Evolutionary conservation across 208 protist genomes (phyloP).

Genomic region (Angomonas deanei): DNA sequence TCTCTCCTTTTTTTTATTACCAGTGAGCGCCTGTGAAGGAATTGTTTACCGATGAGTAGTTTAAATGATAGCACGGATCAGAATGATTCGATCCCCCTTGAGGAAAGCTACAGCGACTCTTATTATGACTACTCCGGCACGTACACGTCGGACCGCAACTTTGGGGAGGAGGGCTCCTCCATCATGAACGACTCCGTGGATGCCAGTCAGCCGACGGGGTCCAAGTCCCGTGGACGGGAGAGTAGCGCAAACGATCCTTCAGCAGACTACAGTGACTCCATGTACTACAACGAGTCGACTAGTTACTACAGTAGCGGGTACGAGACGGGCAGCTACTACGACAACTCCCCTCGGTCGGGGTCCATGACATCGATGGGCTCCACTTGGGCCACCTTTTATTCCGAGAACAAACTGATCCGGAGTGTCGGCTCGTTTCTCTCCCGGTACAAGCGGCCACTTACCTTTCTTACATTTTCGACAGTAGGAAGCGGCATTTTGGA

Average conservation of each 20-base stretch:
- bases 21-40: not conserved
- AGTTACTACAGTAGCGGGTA: slow-evolving; percentile 13
- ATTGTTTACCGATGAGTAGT: slow-evolving; percentile 43
- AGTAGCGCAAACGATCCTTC: not conserved
- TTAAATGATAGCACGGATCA: slow-evolving; percentile 46
- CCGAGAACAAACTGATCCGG: slow-evolving; percentile 42
- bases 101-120: slow-evolving; percentile 16
- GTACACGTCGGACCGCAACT: not conserved
- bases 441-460: slow-evolving; percentile 55
- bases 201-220: not conserved
- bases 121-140: slow-evolving; percentile 17
- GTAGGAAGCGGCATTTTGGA: slow-evolving; percentile 37
- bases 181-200: not conserved
- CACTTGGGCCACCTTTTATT: slow-evolving; percentile 76
- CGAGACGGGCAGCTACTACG: slow-evolving; percentile 28
- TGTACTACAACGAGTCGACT: not conserved
- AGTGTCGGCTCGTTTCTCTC: slow-evolving; percentile 19
- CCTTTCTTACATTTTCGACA: slow-evolving; percentile 51
- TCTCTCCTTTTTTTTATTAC: not conserved
- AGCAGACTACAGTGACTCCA: slow-evolving; percentile 14
- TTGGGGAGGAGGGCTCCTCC: slow-evolving; percentile 1
- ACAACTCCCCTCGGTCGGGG: slow-evolving; percentile 58
- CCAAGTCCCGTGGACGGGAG: not conserved
- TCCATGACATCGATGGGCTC: slow-evolving; percentile 55
- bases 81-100: slow-evolving; percentile 50